Base-by-base conservation (phyloP, 1,139 yeast species). In the Debaryomyces sp. region DNA sequence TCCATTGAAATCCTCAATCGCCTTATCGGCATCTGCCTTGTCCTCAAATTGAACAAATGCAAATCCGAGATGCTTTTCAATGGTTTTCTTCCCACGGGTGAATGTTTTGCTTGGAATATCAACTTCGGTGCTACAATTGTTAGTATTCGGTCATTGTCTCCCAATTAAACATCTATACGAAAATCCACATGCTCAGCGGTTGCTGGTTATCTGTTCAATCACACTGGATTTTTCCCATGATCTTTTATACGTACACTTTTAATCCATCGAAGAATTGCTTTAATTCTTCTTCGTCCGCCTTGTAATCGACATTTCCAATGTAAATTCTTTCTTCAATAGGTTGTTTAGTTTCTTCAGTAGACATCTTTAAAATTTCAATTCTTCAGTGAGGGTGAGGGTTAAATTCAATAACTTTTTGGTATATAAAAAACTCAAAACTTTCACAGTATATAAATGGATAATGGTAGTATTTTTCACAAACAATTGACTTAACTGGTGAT, bases 271-370 rank as follows among this genome's bases (percentile, higher is more conserved):
- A 71, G 54, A 75, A 72, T 21, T 68, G 73, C 45, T 62, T 64
- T 48, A 83, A 69, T 45, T 81, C 85, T 1, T 71, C 77, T 58
- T 81, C 86, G 23, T 80, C 76, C 33, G 84, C 77, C 34, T 70
- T 62, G 61, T 70, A 81, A 58, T 77, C 77, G 50, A 83, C 75
- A 58, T 82, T 82, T 49, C 81, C 79, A 50, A 83, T 70, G 57
- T 78, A 78, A 54, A 75, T 66, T 71, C 80, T 74, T 43, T 71
- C 75, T 60, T 70, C 76, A 59, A 73, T 70, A 22, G 54, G 47
- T 13, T 53, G 43, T 48, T 51, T 52, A 34, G 55, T 45, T 48
- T 51, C 54, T 55, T 62, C 66, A 46, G 57, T 49, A 48, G 64
- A 57, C 64, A 59, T 61, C 10, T 52, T 48, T 36, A 23, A 41